Base-by-base conservation (phyloP, 73 alveolate genomes). In the Uronychia binucleata region DNA sequence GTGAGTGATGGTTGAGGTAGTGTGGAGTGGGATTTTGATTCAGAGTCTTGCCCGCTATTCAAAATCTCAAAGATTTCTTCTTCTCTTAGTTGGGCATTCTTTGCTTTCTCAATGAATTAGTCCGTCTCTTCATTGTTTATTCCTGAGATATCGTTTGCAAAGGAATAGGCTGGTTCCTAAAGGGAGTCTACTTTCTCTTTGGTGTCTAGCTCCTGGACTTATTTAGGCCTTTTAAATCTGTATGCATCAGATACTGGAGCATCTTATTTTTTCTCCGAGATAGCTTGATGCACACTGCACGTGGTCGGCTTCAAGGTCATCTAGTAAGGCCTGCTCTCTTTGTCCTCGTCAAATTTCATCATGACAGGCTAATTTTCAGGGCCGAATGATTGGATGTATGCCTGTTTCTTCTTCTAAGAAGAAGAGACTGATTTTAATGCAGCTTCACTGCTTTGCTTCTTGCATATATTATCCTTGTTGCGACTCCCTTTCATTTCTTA, bases 21-120 rank as follows among this genome's bases (percentile, higher is more conserved):
- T n/a, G n/a, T n/a, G n/a, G n/a, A n/a, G n/a, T n/a, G n/a, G 33
- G 94, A 96, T 85, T 96, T 98, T 58, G 95, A 96, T 59, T 86
- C 97, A 19, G 99, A 98, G 84, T 97, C 99, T 46, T 19, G n/a
- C 19, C 67, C 67, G 19, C 19, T 46, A 19, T 46, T 46, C n/a
- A 46, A 19, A 46, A 46, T 46, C 67, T 46, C 67, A 46, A 11
- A 5, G 19, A 46, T 46, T 46, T 46, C 67, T 46, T 46, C 67
- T 46, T 46, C 19, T 46, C 67, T 46, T 5, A 46, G 67, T 11
- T 11, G 5, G 5, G 5, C 67, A 46, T 46, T 46, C n/a, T 46
- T 46, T 46, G 67, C 67, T 11, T 46, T 5, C 67, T 46, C 5
- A 46, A 11, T 5, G 19, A 19, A 5, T 46, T 5, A 5, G 5